Conservation (phyloP, 768 basidiomycete genomes). For the Chalciporus pseudorubinellus region DNA sequence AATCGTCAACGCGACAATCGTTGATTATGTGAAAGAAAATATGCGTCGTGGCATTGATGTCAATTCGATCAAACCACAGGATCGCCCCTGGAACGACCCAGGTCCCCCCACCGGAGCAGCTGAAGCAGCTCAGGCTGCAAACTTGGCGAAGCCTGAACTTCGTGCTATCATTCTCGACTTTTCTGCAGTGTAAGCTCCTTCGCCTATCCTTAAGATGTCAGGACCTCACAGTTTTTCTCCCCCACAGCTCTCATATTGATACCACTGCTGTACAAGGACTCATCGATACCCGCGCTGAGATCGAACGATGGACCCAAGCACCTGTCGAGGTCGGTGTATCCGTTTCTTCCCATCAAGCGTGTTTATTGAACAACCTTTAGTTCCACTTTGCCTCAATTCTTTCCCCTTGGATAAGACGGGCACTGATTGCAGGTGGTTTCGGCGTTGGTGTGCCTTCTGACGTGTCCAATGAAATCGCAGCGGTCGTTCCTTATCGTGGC, state of each 20-base stretch:
- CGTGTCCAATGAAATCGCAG: slow-evolving; percentile 62
- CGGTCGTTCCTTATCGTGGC: slow-evolving; percentile 65
- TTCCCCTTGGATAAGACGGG: slow-evolving; percentile 92
- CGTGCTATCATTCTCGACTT: slow-evolving; percentile 93
- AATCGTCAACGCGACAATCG: slow-evolving; percentile 64
- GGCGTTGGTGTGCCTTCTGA: slow-evolving; percentile 58
- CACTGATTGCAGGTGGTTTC: slow-evolving; percentile 87
- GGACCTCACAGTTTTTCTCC: neutral
- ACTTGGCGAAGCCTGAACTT: slow-evolving; percentile 62
- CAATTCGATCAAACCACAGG: slow-evolving; percentile 56
- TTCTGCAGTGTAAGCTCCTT: slow-evolving; percentile 57
- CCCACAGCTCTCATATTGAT: slow-evolving; percentile 75
- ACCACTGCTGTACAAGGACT: slow-evolving; percentile 90
- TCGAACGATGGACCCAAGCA: slow-evolving; percentile 85
- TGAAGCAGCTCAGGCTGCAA: slow-evolving; percentile 44
- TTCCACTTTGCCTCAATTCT: slow-evolving; percentile 95
- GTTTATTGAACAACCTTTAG: slow-evolving; percentile 34
- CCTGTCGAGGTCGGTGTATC: slow-evolving; percentile 58
- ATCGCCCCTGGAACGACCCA: slow-evolving; percentile 94
- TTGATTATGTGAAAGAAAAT: slow-evolving; percentile 76
- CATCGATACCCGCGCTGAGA: slow-evolving; percentile 80
- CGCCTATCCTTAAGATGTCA: neutral
- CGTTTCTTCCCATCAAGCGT: neutral
- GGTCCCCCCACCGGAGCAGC: slow-evolving; percentile 56
- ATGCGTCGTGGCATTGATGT: slow-evolving; percentile 78